A percentile compares a stretch with the other conserved stretches of the same genome.
Conservation (phyloP, 352 stramenopile genomes). For the Globisporangium spiculum region DNA sequence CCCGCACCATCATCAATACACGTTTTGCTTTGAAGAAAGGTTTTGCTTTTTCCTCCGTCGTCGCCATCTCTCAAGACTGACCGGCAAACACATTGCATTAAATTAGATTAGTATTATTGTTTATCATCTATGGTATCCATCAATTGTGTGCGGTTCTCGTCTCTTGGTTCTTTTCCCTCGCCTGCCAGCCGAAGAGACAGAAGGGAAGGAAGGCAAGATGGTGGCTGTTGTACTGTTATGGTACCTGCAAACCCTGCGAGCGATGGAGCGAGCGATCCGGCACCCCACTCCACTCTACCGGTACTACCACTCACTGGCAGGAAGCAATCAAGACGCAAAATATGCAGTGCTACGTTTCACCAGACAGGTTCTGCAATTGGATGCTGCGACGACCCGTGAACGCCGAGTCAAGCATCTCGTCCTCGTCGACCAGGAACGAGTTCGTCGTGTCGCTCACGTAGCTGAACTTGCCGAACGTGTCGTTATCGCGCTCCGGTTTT, state of each 20-base stretch:
- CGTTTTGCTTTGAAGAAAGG: neutral
- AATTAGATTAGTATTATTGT: conserved; percentile 18
- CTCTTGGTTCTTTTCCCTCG: neutral
- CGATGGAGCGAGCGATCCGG: neutral
- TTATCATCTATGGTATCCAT: conserved; percentile 20
- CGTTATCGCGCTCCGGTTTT: conserved; percentile 55
- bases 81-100: conserved; percentile 4
- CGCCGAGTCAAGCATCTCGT: conserved; percentile 84
- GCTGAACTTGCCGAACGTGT: conserved; percentile 86
- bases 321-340: neutral
- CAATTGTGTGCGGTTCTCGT: neutral
- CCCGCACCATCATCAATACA: neutral
- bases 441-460: conserved; percentile 88
- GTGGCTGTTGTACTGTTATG: conserved; percentile 2
- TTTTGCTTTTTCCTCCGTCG: neutral
- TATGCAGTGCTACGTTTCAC: conserved; percentile 46
- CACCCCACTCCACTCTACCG: neutral
- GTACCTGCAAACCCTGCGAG: neutral
- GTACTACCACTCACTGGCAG: neutral
- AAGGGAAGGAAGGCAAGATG: neutral
- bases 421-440: conserved; percentile 87
- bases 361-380: conserved; percentile 77
- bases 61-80: neutral
- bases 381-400: conserved; percentile 81
- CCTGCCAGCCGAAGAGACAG: neutral